These are phyloP conservation scores for Cryptosporidium xiaoi DNA, from an alignment of 169 alveolate genomes.

Conservation along the genomic window DNA sequence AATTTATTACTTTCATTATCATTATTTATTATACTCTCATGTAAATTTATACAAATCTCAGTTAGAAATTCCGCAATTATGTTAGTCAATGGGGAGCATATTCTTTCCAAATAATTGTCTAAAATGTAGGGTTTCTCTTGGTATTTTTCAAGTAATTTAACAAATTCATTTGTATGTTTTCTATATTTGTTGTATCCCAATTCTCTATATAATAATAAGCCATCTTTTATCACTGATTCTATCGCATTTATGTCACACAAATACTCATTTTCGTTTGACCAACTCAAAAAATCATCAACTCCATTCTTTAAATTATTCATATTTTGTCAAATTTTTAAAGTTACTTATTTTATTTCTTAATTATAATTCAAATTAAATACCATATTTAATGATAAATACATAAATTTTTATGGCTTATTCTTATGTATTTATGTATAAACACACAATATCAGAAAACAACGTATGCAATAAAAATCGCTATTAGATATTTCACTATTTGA, in stretches of 20 bases:
- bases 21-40: constrained; percentile 6
- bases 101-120: constrained; percentile 37
- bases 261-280: constrained; percentile 49
- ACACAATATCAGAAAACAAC: too few species aligned
- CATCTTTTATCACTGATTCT: not conserved
- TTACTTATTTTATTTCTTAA: too few species aligned
- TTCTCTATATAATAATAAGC: constrained; percentile 4
- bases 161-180: constrained; percentile 8
- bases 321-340: too few species aligned
- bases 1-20: not conserved
- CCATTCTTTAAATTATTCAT: too few species aligned
- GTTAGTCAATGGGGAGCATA: constrained; percentile 41
- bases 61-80: constrained; percentile 9
- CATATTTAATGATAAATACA: too few species aligned
- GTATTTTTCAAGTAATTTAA: constrained; percentile 10
- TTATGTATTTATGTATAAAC: too few species aligned
- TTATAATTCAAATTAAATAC: too few species aligned
- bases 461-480: too few species aligned
- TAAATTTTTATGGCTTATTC: too few species aligned
- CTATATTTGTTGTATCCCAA: constrained; percentile 29
- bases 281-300: not conserved
- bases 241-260: constrained; percentile 25
- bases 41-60: not conserved
- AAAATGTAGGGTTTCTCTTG: constrained; percentile 66
- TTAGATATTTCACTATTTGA: too few species aligned